Evolutionary conservation across 805 yeast species (phyloP), one percentile per base, ranked within the genome.

Genomic region (Pichia cabralensis): DNA sequence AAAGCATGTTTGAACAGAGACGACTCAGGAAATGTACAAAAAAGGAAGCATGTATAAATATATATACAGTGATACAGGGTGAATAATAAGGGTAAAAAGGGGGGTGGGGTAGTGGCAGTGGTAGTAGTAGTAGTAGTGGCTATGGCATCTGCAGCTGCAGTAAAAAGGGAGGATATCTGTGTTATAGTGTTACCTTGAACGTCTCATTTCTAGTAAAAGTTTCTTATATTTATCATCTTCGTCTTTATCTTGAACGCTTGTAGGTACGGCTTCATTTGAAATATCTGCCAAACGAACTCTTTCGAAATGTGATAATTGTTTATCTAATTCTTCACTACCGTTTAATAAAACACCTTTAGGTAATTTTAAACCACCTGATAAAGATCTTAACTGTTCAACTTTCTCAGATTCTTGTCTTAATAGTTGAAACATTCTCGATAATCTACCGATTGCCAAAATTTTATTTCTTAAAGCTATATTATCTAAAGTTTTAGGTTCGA

Each of bases 401-500:
- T 76, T 77, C 56, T 84, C 96, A 30, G 89, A 73, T 53, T 89
- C 96, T 53, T 85, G 85, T 44, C 96, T 70, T 47, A 89, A 65
- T 6, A 89, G 80, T 42, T 79, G 80, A 61, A 81, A 92, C 96
- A 92, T 88, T 39, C 96, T 71, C 15, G 95, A 80, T 35, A 89
- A 84, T 45, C 95, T 71, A n/a, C 97, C 97, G 58, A 89, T 92
- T 11, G 97, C 97, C 48, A 89, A 60, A 34, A 92, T 82, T 65
- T 89, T 89, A 58, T 83, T 86, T 43, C 89, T 71, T 39, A 86
- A 62, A 1, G 84, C 55, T 8, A 29, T 62, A 43, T 68, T 63
- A 26, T 42, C 54, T 4, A 51, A 38, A 11, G 49, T 33, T 26
- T 36, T 47, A n/a, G n/a, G n/a, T n/a, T n/a, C n/a, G n/a, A n/a